Conservation (phyloP, 2,329 filamentous ascomycete species). For the Dichotomopilus funicola region DNA sequence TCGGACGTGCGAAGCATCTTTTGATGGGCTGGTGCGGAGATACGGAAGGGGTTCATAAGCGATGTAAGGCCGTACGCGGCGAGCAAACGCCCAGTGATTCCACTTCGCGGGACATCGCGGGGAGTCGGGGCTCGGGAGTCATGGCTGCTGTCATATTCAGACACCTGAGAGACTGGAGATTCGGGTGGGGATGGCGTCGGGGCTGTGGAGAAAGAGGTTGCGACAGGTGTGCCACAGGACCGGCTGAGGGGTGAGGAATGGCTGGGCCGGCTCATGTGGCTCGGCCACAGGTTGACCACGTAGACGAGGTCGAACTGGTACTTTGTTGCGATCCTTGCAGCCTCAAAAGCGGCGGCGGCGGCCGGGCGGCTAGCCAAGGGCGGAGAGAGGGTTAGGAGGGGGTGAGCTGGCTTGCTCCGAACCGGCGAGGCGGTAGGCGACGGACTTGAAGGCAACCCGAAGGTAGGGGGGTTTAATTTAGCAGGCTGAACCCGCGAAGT, state of each 20-base stretch:
- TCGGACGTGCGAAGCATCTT: conserved; percentile 43
- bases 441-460: conserved; percentile 16
- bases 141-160: conserved; percentile 16
- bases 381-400: conserved; percentile 40
- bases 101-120: conserved; percentile 14
- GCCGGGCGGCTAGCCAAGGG: conserved; percentile 39
- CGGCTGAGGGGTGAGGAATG: conserved; percentile 15
- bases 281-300: conserved; percentile 53
- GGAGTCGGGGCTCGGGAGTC: background rate
- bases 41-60: conserved; percentile 45
- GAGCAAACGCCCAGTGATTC: conserved; percentile 44
- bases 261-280: conserved; percentile 21
- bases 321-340: conserved; percentile 47
- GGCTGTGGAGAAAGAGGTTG: conserved; percentile 1
- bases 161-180: conserved; percentile 5
- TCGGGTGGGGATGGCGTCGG: conserved; percentile 12
- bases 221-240: conserved; percentile 13
- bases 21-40: conserved; percentile 43
- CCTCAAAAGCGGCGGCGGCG: conserved; percentile 46
- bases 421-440: conserved; percentile 3
- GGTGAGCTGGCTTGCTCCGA: conserved; percentile 10
- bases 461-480: conserved; percentile 12
- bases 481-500: conserved; percentile 13
- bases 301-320: conserved; percentile 55
- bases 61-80: conserved; percentile 49